Evolutionary conservation across 2,329 filamentous ascomycete species (phyloP).

Genomic region (Talaromyces sp.): DNA sequence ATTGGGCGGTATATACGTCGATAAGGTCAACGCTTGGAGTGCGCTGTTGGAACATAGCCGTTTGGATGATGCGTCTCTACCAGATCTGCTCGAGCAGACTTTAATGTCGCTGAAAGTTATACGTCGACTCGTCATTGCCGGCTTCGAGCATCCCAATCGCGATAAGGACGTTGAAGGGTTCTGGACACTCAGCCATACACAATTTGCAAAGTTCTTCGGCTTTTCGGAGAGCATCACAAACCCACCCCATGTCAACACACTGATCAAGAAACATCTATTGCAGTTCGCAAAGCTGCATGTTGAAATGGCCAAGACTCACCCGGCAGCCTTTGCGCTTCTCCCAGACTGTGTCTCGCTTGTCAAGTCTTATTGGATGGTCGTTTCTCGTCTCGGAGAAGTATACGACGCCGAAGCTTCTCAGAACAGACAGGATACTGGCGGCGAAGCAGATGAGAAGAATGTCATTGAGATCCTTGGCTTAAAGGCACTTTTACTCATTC

Average conservation of each 20-base stretch:
- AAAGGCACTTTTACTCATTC: constrained; percentile 77
- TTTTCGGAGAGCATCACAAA: constrained; percentile 60
- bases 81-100: constrained; percentile 71
- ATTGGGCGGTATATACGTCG: constrained; percentile 73
- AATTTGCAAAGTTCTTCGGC: constrained; percentile 73
- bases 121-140: constrained; percentile 72
- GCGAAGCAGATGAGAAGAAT: constrained; percentile 51
- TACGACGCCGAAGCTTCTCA: constrained; percentile 42
- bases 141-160: constrained; percentile 81
- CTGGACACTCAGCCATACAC: constrained; percentile 74
- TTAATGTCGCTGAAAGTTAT: constrained; percentile 76
- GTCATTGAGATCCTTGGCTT: constrained; percentile 77
- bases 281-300: constrained; percentile 91
- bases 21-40: constrained; percentile 70
- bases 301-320: constrained; percentile 75
- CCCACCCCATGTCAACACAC: constrained; percentile 55
- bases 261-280: constrained; percentile 81
- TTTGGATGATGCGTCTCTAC: constrained; percentile 59
- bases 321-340: constrained; percentile 77
- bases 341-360: constrained; percentile 76
- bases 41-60: constrained; percentile 57
- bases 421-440: constrained; percentile 42
- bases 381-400: constrained; percentile 71
- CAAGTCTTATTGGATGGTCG: constrained; percentile 80
- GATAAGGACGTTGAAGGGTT: constrained; percentile 73